phyloP scores from a whole-genome alignment of 2,329 filamentous ascomycete genomes.

The Arthrinium puccinioides region DNA sequence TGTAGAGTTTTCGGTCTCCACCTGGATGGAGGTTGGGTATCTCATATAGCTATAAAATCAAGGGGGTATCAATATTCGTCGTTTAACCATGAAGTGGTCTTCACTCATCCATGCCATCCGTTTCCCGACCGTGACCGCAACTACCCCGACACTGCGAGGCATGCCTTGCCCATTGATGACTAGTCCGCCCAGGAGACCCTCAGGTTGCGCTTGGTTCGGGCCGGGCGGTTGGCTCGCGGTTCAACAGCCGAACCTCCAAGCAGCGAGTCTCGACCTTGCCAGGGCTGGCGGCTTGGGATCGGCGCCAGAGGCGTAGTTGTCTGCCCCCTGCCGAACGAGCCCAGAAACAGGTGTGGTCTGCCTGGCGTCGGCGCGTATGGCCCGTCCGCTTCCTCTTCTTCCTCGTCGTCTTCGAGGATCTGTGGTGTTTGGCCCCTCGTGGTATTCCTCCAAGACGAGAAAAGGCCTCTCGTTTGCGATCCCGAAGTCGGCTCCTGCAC shows the following conservation, averaged over 20 bases:
- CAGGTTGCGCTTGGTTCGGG: slow-evolving; percentile 17
- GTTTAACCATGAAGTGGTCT: not conserved
- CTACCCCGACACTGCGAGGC: too few relatives aligned
- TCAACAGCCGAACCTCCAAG: slow-evolving; percentile 16
- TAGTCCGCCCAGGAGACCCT: slow-evolving; percentile 23
- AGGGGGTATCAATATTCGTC: not conserved
- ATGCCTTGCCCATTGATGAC: slow-evolving; percentile 6
- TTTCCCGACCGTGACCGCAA: too few relatives aligned
- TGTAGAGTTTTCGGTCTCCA: too few relatives aligned
- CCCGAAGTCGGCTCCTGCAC: slow-evolving; percentile 14
- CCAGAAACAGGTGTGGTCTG: slow-evolving; percentile 20
- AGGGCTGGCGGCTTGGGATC: slow-evolving; percentile 15
- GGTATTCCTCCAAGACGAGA: slow-evolving; percentile 15
- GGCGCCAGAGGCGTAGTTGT: slow-evolving; percentile 25
- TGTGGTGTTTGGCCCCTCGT: slow-evolving; percentile 1
- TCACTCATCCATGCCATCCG: not conserved
- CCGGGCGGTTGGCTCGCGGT: slow-evolving; percentile 10
- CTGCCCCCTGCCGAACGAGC: slow-evolving; percentile 14
- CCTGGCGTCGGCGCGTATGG: slow-evolving; percentile 22
- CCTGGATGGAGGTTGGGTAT: too few relatives aligned
- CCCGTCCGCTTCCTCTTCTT: slow-evolving; percentile 6
- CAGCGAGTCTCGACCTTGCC: slow-evolving; percentile 15
- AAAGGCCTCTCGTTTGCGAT: slow-evolving; percentile 11
- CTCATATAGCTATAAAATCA: not conserved
- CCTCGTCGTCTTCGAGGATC: slow-evolving; percentile 1